Evolutionary conservation across 192 early-diverging fungal species (phyloP), one percentile per base, ranked within the genome.

Genomic region (Gigaspora rosea): DNA sequence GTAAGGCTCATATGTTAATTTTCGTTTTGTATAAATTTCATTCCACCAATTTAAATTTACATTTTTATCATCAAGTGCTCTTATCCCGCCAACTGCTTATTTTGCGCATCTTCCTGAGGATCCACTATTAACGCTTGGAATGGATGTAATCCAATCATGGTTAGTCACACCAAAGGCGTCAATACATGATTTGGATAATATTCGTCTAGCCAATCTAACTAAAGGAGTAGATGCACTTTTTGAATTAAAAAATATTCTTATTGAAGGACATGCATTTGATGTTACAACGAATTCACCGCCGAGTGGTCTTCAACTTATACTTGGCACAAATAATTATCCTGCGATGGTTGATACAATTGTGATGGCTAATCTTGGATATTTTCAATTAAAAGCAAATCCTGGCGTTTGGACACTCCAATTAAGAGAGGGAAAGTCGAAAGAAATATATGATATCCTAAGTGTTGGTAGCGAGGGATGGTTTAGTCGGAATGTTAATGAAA

Each of bases 301-400:
- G 59, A 92, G 96, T 15, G 96, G 96, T 0, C 86, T 95, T 12
- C 96, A 99, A 80, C 94, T 97, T 57, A 85, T 92, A 22, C 90
- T 99, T 16, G 95, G 93, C 10, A 94, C 94, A 36, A 78, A 82
- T 0, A 72, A 78, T 1, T 64, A 87, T 8, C 87, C 89, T 11
- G 86, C 84, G 3, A 87, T 92, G 52, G 90, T 91, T 1, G 97
- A 97, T 76, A 99, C 96, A 5, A 95, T 97, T 56, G 95, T 97
- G 1, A 99, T 99, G 97, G 94, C 95, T n/a, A 99, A 99, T 56
- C 87, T 96, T 16, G 97, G 97, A 4, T 99, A 99, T 77, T 83
- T 99, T 68, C 97, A 99, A 82, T 87, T 99, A 64, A 95, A 96
- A 80, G 96, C 96, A 6, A 89, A 90, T 73, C 95, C 96, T 10